Percentiles rank a stretch among this genome's conserved stretches.
Conservation (phyloP, 2,329 filamentous ascomycete genomes). For the Aspergillus unguis region DNA sequence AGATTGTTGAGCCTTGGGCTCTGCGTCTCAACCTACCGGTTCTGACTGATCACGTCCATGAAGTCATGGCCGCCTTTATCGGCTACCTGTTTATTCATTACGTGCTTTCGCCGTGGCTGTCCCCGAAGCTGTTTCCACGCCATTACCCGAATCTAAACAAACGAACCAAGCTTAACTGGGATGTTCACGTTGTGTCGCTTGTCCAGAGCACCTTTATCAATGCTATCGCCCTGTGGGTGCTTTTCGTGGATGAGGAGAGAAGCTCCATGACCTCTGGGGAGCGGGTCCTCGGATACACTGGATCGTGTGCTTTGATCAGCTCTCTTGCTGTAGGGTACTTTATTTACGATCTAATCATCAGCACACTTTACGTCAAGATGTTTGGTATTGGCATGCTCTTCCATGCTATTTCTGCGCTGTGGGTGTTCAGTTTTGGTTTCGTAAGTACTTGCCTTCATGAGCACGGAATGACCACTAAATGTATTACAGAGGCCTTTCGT, state of each 20-base stretch:
- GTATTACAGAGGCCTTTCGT: slow-evolving; percentile 57
- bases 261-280: slow-evolving; percentile 51
- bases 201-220: slow-evolving; percentile 59
- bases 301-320: slow-evolving; percentile 56
- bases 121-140: slow-evolving; percentile 51
- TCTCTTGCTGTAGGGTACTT: slow-evolving; percentile 63
- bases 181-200: slow-evolving; percentile 63
- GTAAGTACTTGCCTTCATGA: slow-evolving; percentile 46
- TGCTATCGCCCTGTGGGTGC: slow-evolving; percentile 56
- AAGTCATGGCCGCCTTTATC: slow-evolving; percentile 54
- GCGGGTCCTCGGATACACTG: slow-evolving; percentile 61
- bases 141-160: slow-evolving; percentile 53
- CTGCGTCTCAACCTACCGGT: slow-evolving; percentile 52
- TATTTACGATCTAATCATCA: slow-evolving; percentile 61
- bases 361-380: slow-evolving; percentile 52
- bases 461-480: background rate
- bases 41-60: slow-evolving; percentile 60
- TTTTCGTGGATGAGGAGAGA: slow-evolving; percentile 55
- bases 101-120: slow-evolving; percentile 55
- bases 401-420: slow-evolving; percentile 59
- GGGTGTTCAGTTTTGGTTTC: slow-evolving; percentile 62
- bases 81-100: slow-evolving; percentile 57
- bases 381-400: slow-evolving; percentile 62
- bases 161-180: slow-evolving; percentile 62
- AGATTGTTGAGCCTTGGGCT: slow-evolving; percentile 49